Percentiles rank a stretch among this genome's conserved stretches.
phyloP scores from a whole-genome alignment of 2,329 filamentous ascomycete genomes.

The Penicillium palitans region DNA sequence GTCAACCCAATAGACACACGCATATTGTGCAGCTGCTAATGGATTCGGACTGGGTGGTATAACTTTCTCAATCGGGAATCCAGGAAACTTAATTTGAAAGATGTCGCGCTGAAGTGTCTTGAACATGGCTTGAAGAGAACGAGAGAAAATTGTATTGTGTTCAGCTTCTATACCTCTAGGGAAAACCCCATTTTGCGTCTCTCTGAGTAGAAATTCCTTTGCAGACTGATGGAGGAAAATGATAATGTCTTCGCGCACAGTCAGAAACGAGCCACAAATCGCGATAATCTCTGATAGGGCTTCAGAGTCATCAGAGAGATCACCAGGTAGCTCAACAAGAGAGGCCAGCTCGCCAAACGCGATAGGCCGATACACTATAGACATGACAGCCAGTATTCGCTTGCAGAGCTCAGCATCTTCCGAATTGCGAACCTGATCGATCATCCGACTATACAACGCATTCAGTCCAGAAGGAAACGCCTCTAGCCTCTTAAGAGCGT shows the following conservation, averaged over 20 bases:
- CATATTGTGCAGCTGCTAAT: slow-evolving; percentile 19
- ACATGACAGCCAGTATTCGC: not conserved
- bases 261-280: slow-evolving; percentile 29
- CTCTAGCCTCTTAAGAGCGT: not conserved
- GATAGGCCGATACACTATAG: slow-evolving; percentile 1
- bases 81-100: too few species aligned
- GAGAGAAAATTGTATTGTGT: slow-evolving; percentile 35
- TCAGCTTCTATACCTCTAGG: slow-evolving; percentile 19
- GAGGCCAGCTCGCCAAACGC: not conserved
- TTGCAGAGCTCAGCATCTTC: not conserved
- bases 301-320: not conserved
- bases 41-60: slow-evolving; percentile 24
- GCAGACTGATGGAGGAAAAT: slow-evolving; percentile 31
- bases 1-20: slow-evolving; percentile 29
- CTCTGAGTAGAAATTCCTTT: slow-evolving; percentile 21
- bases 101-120: slow-evolving; percentile 29
- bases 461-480: slow-evolving; percentile 9
- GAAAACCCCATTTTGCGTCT: slow-evolving; percentile 26
- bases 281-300: slow-evolving; percentile 14
- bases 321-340: not conserved
- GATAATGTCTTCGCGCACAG: slow-evolving; percentile 15
- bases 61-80: too few species aligned
- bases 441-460: slow-evolving; percentile 24
- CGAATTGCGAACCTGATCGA: slow-evolving; percentile 26
- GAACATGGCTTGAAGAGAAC: slow-evolving; percentile 37